Evolutionary conservation across 2,329 filamentous ascomycete genomes (phyloP), one percentile per base, ranked within the genome.

Genomic region (Aureobasidium pullulans): DNA sequence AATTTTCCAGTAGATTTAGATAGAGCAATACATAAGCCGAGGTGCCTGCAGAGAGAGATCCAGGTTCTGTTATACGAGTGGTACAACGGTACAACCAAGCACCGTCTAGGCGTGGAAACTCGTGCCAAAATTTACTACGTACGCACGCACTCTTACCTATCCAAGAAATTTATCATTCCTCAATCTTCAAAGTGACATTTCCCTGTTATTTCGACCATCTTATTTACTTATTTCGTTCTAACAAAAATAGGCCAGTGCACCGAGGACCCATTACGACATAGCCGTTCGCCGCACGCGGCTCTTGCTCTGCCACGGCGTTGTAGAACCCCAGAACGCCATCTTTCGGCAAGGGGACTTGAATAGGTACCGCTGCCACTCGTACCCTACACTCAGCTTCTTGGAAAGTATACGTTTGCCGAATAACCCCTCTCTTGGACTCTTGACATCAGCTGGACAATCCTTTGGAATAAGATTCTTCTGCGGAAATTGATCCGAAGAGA

Each of bases 1-100:
- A 23, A 7, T 28, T 9, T 15, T 49, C 5, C 2, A 13, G 9
- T 48, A 3, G 29, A 15, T 13, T 13, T n/a, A 36, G 8, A 49
- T 9, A 31, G 9, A 15, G 31, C 8, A n/a, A n/a, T 16, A 7
- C 6, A 47, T 47, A n/a, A 34, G 46, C 29, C 29, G 31, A 16
- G 46, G n/a, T 9, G 23, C 23, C 23, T 23, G 16, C 32, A 16
- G 47, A 10, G 32, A 37, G 37, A 11, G 47, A 37, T 29, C 15
- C 23, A 40, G 29, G 8, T 40, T 29, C 36, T 40, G 36, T 16
- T 52, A 52, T 52, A 31, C 15, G 36, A 40, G 13, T 23, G 19
- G 34, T 52, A 52, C 48, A 52, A 52, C 16, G 36, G 8, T 52
- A 52, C 48, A 49, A 31, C 39, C 47, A 49, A 49, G 47, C 36